A percentile compares a stretch with the other conserved stretches of the same genome.
These are phyloP conservation scores for Ophiostoma triangulosporum DNA, from an alignment of 2,329 filamentous ascomycete genomes.

Conservation along the genomic window DNA sequence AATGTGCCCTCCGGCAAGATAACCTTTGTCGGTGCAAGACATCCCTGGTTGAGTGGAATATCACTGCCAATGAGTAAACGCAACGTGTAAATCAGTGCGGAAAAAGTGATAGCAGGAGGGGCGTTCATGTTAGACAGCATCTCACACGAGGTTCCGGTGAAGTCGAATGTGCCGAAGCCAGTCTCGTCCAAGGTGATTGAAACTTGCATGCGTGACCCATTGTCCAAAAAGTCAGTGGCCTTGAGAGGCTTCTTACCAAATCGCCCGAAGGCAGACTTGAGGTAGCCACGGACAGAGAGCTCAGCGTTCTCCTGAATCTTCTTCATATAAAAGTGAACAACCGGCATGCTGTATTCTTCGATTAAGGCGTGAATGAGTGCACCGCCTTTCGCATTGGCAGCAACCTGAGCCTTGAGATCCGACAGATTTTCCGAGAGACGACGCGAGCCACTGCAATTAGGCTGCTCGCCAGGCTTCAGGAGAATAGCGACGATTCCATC, in stretches of 20 bases:
- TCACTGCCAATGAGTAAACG: constrained; percentile 22
- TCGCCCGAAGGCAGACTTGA: constrained; percentile 53
- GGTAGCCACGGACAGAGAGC: constrained; percentile 52
- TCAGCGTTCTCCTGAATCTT: constrained; percentile 67
- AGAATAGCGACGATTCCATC: constrained; percentile 19
- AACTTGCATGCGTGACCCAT: constrained; percentile 23
- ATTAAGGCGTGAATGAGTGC: constrained; percentile 57
- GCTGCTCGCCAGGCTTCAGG: constrained; percentile 20
- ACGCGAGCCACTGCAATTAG: constrained; percentile 23
- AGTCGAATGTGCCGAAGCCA: constrained; percentile 24
- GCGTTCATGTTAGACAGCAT: constrained; percentile 10
- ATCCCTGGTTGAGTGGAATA: constrained; percentile 28
- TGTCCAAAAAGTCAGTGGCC: constrained; percentile 27
- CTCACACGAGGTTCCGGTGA: constrained; percentile 20
- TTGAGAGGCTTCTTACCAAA: constrained; percentile 15
- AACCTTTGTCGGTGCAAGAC: constrained; percentile 23
- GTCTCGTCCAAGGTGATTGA: constrained; percentile 20
- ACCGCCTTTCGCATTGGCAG: constrained; percentile 63
- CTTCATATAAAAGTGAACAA: constrained; percentile 62
- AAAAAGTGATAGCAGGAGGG: constrained; percentile 11
- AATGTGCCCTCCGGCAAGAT: constrained; percentile 20
- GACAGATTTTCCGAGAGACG: constrained; percentile 49
- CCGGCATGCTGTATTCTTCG: constrained; percentile 56
- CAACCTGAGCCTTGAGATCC: constrained; percentile 62
- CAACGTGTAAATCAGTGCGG: constrained; percentile 25